Percentiles rank a stretch among this genome's conserved stretches.
phyloP scores from a whole-genome alignment of 164 flowering plant genomes.

The Aristolochia contorta region DNA sequence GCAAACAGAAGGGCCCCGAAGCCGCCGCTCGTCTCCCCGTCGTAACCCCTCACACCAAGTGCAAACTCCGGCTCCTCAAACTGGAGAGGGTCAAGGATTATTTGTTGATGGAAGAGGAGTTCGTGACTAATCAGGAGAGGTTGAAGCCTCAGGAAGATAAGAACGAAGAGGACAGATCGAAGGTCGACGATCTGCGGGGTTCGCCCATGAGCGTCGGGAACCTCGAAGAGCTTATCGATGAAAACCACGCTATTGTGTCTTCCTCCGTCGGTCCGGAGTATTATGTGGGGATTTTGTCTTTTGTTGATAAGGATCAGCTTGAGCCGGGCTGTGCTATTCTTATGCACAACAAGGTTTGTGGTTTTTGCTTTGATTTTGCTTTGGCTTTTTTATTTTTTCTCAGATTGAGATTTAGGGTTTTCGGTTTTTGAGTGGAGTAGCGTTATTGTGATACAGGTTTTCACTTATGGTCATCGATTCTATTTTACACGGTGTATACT shows the following conservation, averaged over 20 bases:
- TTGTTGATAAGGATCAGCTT: conserved; percentile 36
- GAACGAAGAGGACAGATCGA: conserved; percentile 33
- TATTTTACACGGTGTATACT: not conserved
- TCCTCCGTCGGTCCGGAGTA: conserved; percentile 35
- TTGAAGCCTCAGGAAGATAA: conserved; percentile 33
- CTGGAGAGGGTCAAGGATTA: conserved; percentile 33
- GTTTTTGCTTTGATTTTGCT: not conserved
- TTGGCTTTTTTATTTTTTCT: not conserved
- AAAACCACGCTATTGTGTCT: conserved; percentile 34
- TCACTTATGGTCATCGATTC: not conserved
- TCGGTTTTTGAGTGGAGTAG: not conserved
- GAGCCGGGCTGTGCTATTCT: conserved; percentile 35
- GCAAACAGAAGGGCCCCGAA: conserved; percentile 32
- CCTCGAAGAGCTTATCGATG: conserved; percentile 31
- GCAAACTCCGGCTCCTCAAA: conserved; percentile 28
- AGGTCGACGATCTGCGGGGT: conserved; percentile 30
- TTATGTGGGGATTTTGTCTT: conserved; percentile 25
- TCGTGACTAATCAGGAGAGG: conserved; percentile 29
- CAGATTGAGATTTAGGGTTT: not conserved
- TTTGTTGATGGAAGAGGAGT: conserved; percentile 35
- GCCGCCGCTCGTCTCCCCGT: conserved; percentile 29
- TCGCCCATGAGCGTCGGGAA: conserved; percentile 31
- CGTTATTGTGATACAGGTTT: not conserved
- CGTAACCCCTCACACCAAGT: conserved; percentile 29
- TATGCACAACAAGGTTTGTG: conserved; percentile 30